Evolutionary conservation across 768 basidiomycete species (phyloP).

Genomic region (Sporobolomyces pararoseus): DNA sequence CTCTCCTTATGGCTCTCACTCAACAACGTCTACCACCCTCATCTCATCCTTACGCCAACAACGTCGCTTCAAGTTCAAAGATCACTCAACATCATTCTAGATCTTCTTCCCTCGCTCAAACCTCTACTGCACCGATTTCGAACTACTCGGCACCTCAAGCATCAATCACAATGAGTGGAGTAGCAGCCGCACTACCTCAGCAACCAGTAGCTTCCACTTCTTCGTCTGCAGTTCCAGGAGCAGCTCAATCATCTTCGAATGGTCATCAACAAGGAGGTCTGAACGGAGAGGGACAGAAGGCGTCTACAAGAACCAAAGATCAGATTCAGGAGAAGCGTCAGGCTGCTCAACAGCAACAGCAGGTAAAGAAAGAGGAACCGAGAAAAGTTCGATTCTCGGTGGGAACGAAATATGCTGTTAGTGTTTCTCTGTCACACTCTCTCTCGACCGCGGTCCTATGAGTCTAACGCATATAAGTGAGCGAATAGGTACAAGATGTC

Average conservation of each 20-base stretch:
- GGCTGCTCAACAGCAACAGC: neutral
- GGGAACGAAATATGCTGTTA: slow-evolving; percentile 32
- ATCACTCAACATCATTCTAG: neutral
- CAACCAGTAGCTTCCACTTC: neutral
- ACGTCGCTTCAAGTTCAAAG: neutral
- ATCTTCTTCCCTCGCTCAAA: slow-evolving; percentile 6
- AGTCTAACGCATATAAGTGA: neutral
- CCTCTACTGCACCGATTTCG: neutral
- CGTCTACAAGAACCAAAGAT: neutral
- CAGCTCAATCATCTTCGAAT: no score
- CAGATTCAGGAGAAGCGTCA: neutral
- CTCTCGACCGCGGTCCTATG: neutral
- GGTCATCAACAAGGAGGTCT: neutral
- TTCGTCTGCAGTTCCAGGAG: neutral
- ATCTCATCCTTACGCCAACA: slow-evolving; percentile 10
- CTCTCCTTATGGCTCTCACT: slow-evolving; percentile 3
- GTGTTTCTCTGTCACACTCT: neutral
- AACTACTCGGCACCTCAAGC: neutral
- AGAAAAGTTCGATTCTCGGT: slow-evolving; percentile 35
- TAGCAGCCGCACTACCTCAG: neutral
- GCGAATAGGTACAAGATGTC: slow-evolving; percentile 32
- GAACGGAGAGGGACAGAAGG: neutral
- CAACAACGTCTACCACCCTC: neutral
- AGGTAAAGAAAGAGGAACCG: slow-evolving; percentile 30
- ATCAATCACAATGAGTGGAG: neutral